Conservation (phyloP, 1,284 basidiomycete genomes). For the Xerocomus minutiporus region DNA sequence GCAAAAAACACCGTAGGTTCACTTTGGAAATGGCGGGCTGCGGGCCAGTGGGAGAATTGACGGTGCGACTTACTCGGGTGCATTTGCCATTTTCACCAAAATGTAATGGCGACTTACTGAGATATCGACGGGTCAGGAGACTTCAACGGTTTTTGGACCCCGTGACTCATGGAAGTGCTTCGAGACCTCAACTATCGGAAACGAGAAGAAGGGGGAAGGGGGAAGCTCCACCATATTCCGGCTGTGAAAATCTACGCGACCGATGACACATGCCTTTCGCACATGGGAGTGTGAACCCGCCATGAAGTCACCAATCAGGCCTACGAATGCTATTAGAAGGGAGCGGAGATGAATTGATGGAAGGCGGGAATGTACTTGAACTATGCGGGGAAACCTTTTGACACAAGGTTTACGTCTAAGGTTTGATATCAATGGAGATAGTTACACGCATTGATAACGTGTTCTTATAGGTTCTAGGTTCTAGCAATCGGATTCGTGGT, state of each 20-base stretch:
- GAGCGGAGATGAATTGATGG: conserved; percentile 2
- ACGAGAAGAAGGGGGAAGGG: background rate
- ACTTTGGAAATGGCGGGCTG: background rate
- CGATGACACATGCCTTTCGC: conserved; percentile 2
- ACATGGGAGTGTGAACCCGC: conserved; percentile 9
- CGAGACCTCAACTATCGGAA: conserved; percentile 10
- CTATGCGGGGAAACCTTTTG: conserved; percentile 5
- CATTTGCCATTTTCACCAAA: background rate
- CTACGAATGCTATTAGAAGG: conserved; percentile 16
- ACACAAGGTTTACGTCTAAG: conserved; percentile 9
- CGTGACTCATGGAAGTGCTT: conserved; percentile 6
- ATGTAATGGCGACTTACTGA: background rate
- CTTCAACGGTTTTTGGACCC: background rate
- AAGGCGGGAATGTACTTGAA: conserved; percentile 13
- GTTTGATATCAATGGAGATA: conserved; percentile 17
- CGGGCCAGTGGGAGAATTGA: background rate
- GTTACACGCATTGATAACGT: conserved; percentile 19
- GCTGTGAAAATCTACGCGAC: conserved; percentile 10
- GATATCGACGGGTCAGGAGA: background rate
- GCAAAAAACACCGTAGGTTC: background rate
- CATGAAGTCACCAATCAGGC: conserved; percentile 3
- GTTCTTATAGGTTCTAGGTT: conserved; percentile 8
- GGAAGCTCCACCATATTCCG: background rate
- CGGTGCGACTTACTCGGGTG: background rate
- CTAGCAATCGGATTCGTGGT: conserved; percentile 10